A percentile compares a stretch with the other conserved stretches of the same genome.
Conservation (phyloP, 108 stramenopile genomes). For the Cyclotella baltica region DNA sequence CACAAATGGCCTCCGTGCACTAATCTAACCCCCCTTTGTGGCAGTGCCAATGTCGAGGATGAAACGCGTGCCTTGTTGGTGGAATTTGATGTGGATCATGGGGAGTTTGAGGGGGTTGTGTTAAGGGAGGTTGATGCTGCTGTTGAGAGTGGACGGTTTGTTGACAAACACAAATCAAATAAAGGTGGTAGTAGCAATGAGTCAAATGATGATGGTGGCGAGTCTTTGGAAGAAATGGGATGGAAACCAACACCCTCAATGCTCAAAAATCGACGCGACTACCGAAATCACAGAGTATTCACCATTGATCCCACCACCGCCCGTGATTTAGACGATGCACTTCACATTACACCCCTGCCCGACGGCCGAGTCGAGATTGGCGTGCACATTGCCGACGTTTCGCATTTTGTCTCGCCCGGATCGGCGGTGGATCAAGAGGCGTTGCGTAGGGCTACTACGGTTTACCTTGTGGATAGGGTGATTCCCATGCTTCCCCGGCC, state of each 20-base stretch:
- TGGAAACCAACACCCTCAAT: conserved; percentile 86
- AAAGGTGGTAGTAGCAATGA: no score
- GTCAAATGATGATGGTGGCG: no score
- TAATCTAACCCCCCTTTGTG: conserved; percentile 67
- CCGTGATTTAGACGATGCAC: conserved; percentile 95
- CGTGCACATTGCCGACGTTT: conserved; percentile 99
- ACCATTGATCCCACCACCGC: conserved; percentile 98
- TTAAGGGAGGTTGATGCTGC: conserved; percentile 73
- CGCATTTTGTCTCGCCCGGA: conserved; percentile 84
- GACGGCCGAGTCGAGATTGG: conserved; percentile 89
- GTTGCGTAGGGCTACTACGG: conserved; percentile 89
- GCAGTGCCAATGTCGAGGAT: conserved; percentile 81
- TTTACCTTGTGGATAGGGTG: conserved; percentile 94
- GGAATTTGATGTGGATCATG: conserved; percentile 89
- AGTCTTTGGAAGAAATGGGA: conserved; percentile 56
- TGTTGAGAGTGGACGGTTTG: conserved; percentile 69
- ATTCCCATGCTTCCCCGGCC: conserved; percentile 94
- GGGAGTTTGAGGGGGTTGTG: conserved; percentile 82
- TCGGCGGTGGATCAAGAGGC: conserved; percentile 94
- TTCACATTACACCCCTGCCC: conserved; percentile 78
- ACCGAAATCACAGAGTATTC: conserved; percentile 82
- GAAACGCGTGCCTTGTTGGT: conserved; percentile 90
- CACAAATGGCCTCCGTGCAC: conserved; percentile 84
- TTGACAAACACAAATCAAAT: conserved; percentile 22
- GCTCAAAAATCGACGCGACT: conserved; percentile 79